Base-by-base conservation (phyloP, 768 basidiomycete species). In the Russula olivacea region DNA sequence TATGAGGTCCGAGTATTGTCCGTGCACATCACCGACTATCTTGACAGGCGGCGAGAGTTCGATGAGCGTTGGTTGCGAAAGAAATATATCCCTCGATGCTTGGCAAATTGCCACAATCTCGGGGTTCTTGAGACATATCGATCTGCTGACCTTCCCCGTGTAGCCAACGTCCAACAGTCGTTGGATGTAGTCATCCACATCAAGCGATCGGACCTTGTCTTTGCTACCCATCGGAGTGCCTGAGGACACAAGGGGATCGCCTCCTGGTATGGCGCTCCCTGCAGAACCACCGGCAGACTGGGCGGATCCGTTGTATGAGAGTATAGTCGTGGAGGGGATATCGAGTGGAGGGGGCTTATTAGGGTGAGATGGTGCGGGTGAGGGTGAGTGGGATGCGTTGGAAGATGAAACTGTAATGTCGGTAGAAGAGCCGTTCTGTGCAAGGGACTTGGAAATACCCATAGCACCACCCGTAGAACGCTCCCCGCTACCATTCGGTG, bases 21-120 rank as follows among this genome's bases (percentile, higher is more conserved):
- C 97, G 71, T 99, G 97, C 7, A 98, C 95, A 75, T 99, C 97
- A 30, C 97, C 97, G 19, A 98, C 97, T 67, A 99, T 98, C 82
- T 98, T 99, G 69, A 99, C 97, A 30, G 97, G 96, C 10, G 97
- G 97, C 6, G 90, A 92, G 55, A 99, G 83, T 75, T 99, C 97
- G 72, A 99, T 88, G 68, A 99, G 86, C 4, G 96, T 98, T 10
- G 97, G 97, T 73, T 99, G 97, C 71, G 83, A 86, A 66, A 99
- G 86, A 72, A 98, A 96, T 53, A 98, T 91, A 68, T 98, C 97
- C 55, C 97, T 86, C 32, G 96, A 96, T 36, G 95, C 93, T 67
- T 91, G 84, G 76, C 97, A 99, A 64, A 99, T 89, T 38, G 90
- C 86, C 21, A 88, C 87, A 69, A 98, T 97, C 78, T 99, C 97